Conservation (phyloP, 2,329 filamentous ascomycete genomes). For the Nannizziopsis arthrosporioides region DNA sequence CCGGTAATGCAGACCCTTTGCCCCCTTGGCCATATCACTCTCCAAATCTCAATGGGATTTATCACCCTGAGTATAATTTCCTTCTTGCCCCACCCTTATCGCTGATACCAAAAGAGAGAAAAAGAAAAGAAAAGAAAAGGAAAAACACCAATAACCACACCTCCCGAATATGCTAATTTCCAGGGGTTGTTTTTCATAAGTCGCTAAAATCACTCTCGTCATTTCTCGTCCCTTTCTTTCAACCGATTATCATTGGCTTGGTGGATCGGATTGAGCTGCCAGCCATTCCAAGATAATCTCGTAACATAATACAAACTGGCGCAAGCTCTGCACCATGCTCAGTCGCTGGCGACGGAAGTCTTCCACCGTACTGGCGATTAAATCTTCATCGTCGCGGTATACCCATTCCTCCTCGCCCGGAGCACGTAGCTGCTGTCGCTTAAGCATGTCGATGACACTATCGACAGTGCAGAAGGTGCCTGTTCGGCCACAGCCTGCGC, state of each 20-base stretch:
- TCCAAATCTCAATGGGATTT: too few relatives aligned
- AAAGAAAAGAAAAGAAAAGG: too few relatives aligned
- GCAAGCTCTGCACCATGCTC: conserved; percentile 91
- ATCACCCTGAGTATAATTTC: too few relatives aligned
- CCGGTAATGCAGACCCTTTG: too few relatives aligned
- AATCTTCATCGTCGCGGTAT: conserved; percentile 57
- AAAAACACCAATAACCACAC: too few relatives aligned
- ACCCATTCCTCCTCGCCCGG: conserved; percentile 46
- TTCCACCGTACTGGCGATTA: conserved; percentile 77
- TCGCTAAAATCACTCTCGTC: neutral
- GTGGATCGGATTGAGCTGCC: neutral
- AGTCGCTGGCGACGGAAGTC: conserved; percentile 79
- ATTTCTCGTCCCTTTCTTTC: neutral
- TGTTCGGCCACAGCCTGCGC: conserved; percentile 87
- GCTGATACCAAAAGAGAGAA: too few relatives aligned
- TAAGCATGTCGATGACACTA: conserved; percentile 90
- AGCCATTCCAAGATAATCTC: conserved; percentile 90
- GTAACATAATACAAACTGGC: conserved; percentile 93
- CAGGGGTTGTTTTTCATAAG: neutral
- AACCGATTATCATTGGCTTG: neutral
- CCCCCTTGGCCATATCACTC: too few relatives aligned
- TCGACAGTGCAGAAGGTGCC: conserved; percentile 96
- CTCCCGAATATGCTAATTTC: too few relatives aligned
- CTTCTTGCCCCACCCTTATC: too few relatives aligned
- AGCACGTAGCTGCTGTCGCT: conserved; percentile 49